Conservation (phyloP, 208 protist genomes). For the Trypanosoma scelopori region DNA sequence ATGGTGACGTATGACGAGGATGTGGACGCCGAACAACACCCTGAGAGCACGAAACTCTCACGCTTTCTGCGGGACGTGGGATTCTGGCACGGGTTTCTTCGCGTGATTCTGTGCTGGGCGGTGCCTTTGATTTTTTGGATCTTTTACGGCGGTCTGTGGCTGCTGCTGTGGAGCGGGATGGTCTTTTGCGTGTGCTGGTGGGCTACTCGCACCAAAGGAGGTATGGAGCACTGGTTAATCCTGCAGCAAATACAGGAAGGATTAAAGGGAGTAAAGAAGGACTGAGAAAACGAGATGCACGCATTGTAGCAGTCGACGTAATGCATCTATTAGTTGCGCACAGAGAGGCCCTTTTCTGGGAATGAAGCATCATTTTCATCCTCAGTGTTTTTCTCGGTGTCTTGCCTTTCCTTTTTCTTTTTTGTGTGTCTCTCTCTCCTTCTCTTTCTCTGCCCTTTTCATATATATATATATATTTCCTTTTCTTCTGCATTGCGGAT, state of each 20-base stretch:
- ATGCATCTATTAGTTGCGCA: too few relatives aligned
- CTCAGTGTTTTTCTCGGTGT: too few relatives aligned
- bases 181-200: conserved; percentile 25
- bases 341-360: too few relatives aligned
- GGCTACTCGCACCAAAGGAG: conserved; percentile 10
- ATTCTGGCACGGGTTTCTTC: conserved; percentile 21
- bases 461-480: too few relatives aligned
- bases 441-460: too few relatives aligned
- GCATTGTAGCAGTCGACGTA: too few relatives aligned
- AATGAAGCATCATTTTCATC: too few relatives aligned
- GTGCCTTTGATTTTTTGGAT: conserved; percentile 20
- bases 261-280: background rate
- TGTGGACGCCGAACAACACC: conserved; percentile 15
- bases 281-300: too few relatives aligned
- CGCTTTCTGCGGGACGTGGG: conserved; percentile 26
- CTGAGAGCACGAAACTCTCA: conserved; percentile 20
- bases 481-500: too few relatives aligned
- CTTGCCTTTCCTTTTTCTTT: too few relatives aligned
- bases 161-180: conserved; percentile 24
- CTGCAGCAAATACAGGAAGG: background rate
- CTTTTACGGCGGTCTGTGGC: conserved; percentile 4
- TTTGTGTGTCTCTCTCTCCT: too few relatives aligned
- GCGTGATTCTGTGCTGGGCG: conserved; percentile 27
- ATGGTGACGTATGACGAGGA: conserved; percentile 60
- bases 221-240: conserved; percentile 21